These are phyloP conservation scores for Cronartium ribicola DNA, from an alignment of 1,284 basidiomycete species.

Conservation along the genomic window DNA sequence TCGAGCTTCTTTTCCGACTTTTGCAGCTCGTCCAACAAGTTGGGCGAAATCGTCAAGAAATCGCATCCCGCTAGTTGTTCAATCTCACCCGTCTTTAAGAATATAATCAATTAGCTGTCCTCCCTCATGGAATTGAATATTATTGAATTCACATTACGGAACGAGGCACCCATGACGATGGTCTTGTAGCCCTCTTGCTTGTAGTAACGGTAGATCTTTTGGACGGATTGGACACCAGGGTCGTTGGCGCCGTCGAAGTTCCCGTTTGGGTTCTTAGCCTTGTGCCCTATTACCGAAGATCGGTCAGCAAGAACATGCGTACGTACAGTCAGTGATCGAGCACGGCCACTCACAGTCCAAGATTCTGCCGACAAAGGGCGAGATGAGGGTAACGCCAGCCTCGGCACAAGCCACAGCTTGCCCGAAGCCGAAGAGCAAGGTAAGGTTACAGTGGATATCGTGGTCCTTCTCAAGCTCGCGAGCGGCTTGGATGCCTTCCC, in stretches of 20 bases:
- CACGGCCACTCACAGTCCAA: slow-evolving; percentile 26
- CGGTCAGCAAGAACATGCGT: background rate
- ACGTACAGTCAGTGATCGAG: no score
- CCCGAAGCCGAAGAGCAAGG: slow-evolving; percentile 93
- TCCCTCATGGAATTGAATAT: background rate
- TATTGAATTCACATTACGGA: slow-evolving; percentile 70
- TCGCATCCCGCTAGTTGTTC: slow-evolving; percentile 91
- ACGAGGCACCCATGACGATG: slow-evolving; percentile 99
- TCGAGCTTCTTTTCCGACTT: slow-evolving; percentile 68
- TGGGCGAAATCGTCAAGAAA: slow-evolving; percentile 90
- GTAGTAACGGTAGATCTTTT: slow-evolving; percentile 97
- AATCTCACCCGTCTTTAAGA: slow-evolving; percentile 67
- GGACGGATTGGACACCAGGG: slow-evolving; percentile 94
- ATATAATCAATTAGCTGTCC: background rate
- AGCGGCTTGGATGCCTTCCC: slow-evolving; percentile 99
- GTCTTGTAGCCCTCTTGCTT: slow-evolving; percentile 98
- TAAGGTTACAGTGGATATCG: slow-evolving; percentile 96
- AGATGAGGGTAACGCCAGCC: slow-evolving; percentile 95
- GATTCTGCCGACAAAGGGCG: slow-evolving; percentile 90
- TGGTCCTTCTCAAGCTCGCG: slow-evolving; percentile 88
- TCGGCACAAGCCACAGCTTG: slow-evolving; percentile 99
- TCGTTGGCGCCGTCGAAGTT: slow-evolving; percentile 81
- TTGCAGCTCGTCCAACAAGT: slow-evolving; percentile 86
- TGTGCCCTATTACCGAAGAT: slow-evolving; percentile 66
- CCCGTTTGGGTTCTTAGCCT: slow-evolving; percentile 74